Evolutionary conservation across 2,329 filamentous ascomycete genomes (phyloP), one percentile per base, ranked within the genome.

Genomic region (Sporothrix mexicana): DNA sequence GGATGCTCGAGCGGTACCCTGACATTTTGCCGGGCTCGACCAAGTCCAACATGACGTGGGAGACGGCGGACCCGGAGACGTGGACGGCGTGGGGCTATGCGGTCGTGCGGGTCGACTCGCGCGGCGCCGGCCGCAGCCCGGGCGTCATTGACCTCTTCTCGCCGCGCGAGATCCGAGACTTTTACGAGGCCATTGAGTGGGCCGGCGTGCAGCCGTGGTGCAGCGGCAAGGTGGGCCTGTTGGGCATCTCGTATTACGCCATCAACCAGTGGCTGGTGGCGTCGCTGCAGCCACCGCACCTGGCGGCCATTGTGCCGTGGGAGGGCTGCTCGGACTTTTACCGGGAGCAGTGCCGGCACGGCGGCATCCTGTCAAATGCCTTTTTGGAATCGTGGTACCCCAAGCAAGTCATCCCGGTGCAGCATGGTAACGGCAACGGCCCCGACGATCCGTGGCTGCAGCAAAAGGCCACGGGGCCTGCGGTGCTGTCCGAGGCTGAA

Each of bases 381-480:
- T 90, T 90, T 76, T 90, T 91, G 76, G 77, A 80, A 15, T 88
- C 90, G 77, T 92, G 90, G 90, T 91, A 89, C 89, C 85, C 91
- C 76, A 83, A 88, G 0, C 89, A 91, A 77, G 88, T 92, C 12
- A 81, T 91, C 9, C 83, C 83, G 0, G 92, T 92, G 76, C 91
- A 93, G 79, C 93, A 93, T 74, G 91, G 91, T 30, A 64, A 64
- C 30, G 30, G 30, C 30, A 43, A 0, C 83, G 82, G n/a, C 82
- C 84, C 4, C 86, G 85, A 2, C 36, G 59, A 64, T 30, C 59
- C 59, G 59, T 64, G 59, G 59, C 59, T 64, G n/a, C 23, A 64
- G 25, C 23, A 64, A 87, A 87, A 0, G 82, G 53, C 77, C 86
- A 85, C 70, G 89, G 88, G 0, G 82, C 90, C 41, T 88, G 89